These are phyloP conservation scores for Monilinia aucupariae DNA, from an alignment of 2,329 filamentous ascomycete genomes.

Conservation along the genomic window DNA sequence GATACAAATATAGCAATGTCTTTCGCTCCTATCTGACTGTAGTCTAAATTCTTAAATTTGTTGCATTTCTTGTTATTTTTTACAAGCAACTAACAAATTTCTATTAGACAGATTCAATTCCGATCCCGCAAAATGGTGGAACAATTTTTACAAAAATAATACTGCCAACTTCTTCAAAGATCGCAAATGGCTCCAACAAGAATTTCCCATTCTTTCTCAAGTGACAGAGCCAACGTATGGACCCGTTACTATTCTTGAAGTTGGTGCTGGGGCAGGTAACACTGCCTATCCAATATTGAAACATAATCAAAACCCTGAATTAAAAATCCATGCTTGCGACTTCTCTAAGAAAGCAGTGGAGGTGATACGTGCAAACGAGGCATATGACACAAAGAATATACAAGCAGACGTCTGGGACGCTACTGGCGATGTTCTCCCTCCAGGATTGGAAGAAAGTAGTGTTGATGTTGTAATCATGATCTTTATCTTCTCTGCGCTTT, in stretches of 20 bases:
- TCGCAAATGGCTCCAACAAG: slow-evolving; percentile 92
- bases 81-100: slow-evolving; percentile 38
- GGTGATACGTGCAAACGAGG: slow-evolving; percentile 75
- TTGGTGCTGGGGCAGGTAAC: slow-evolving; percentile 93
- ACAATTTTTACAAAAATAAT: slow-evolving; percentile 97
- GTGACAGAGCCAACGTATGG: slow-evolving; percentile 68
- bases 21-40: slow-evolving; percentile 70
- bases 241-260: slow-evolving; percentile 70
- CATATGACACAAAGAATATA: slow-evolving; percentile 67
- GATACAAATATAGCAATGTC: slow-evolving; percentile 52
- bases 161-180: slow-evolving; percentile 98
- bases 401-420: slow-evolving; percentile 95
- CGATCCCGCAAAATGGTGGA: slow-evolving; percentile 95
- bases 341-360: slow-evolving; percentile 94
- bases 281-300: slow-evolving; percentile 88
- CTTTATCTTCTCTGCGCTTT: slow-evolving; percentile 93
- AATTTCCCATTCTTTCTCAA: slow-evolving; percentile 82
- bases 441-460: slow-evolving; percentile 67
- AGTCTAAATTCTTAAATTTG: slow-evolving; percentile 21
- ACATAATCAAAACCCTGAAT: slow-evolving; percentile 72
- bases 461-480: slow-evolving; percentile 93
- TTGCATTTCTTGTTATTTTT: slow-evolving; percentile 12
- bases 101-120: slow-evolving; percentile 71
- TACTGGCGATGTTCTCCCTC: slow-evolving; percentile 66
- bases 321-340: slow-evolving; percentile 90